Percentiles rank a stretch among this genome's conserved stretches.
These are phyloP conservation scores for Kazachstania psychrophila DNA, from an alignment of 805 yeast genomes.

Conservation along the genomic window DNA sequence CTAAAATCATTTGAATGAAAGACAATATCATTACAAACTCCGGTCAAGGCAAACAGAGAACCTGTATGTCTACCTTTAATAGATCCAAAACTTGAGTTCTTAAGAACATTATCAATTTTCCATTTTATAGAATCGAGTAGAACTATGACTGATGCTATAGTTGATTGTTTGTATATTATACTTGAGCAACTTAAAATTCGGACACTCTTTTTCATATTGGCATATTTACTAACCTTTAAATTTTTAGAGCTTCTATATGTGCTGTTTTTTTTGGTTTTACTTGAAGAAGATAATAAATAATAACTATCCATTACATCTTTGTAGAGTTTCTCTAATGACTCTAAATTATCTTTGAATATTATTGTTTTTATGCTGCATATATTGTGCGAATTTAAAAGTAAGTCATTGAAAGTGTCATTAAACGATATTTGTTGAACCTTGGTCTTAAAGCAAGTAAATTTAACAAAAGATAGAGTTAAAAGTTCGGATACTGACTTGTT, in stretches of 20 bases:
- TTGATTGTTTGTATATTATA: slow-evolving; percentile 15
- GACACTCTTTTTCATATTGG: slow-evolving; percentile 19
- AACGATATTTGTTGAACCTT: not conserved
- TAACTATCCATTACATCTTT: not conserved
- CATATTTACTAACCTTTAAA: not conserved
- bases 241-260: too few species aligned
- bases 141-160: slow-evolving; percentile 11
- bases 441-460: not conserved
- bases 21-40: slow-evolving; percentile 7
- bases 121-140: slow-evolving; percentile 9
- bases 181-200: slow-evolving; percentile 22
- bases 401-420: not conserved
- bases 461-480: not conserved
- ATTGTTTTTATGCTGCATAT: not conserved
- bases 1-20: slow-evolving; percentile 10
- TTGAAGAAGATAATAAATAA: not conserved
- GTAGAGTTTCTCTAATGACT: not conserved
- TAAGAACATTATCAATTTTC: slow-evolving; percentile 8
- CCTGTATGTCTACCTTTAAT: slow-evolving; percentile 7
- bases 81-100: slow-evolving; percentile 13
- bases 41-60: slow-evolving; percentile 11
- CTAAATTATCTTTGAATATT: not conserved
- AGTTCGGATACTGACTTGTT: not conserved
- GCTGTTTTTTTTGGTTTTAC: not conserved
- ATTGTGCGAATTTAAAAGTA: not conserved